A percentile compares a stretch with the other conserved stretches of the same genome.
These are phyloP conservation scores for Aureobasidium sp. DNA, from an alignment of 2,329 filamentous ascomycete species.

Conservation along the genomic window DNA sequence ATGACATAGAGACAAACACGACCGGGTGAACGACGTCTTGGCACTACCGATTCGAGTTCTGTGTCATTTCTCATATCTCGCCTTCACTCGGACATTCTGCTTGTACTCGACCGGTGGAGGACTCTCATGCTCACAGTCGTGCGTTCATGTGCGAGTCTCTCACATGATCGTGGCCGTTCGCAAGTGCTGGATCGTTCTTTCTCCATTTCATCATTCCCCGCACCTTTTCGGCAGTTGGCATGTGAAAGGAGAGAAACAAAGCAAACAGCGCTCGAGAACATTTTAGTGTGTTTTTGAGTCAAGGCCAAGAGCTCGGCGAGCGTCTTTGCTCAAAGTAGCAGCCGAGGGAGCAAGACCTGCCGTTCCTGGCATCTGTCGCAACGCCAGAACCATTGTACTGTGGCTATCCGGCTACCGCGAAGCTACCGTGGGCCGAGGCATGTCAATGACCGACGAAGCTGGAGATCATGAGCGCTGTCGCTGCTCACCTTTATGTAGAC, in stretches of 20 bases:
- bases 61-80: not conserved
- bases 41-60: not conserved
- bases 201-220: conserved; percentile 4
- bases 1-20: not conserved
- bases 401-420: conserved; percentile 4
- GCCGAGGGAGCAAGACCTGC: not conserved
- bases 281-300: not conserved
- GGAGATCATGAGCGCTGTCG: conserved; percentile 6
- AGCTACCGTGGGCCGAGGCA: conserved; percentile 12
- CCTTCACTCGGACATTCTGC: not conserved
- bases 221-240: conserved; percentile 8
- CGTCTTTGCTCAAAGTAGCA: not conserved
- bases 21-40: conserved; percentile 1
- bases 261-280: not conserved
- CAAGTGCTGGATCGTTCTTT: not conserved
- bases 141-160: not conserved
- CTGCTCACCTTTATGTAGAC: conserved; percentile 7
- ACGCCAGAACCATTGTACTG: not conserved
- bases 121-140: not conserved
- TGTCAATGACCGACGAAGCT: conserved; percentile 6
- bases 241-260: conserved; percentile 11
- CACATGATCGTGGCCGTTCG: not conserved
- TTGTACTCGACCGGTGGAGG: not conserved
- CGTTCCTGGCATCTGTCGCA: not conserved
- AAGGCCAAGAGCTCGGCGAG: not conserved